phyloP scores from a whole-genome alignment of 1,284 basidiomycete genomes.

The Ustilago nuda region DNA sequence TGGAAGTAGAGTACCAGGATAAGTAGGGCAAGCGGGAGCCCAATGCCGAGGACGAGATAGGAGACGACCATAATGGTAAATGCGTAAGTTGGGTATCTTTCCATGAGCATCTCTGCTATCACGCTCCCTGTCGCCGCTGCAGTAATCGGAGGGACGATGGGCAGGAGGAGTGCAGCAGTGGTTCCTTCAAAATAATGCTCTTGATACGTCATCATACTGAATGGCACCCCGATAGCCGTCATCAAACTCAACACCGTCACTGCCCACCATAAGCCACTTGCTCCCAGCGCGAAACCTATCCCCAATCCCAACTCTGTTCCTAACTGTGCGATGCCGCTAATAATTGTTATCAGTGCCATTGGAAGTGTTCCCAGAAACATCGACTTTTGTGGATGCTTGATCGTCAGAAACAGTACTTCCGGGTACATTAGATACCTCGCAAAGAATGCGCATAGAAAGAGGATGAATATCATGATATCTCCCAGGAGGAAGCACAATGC shows the following conservation, averaged over 20 bases:
- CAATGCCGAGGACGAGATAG: conserved; percentile 60
- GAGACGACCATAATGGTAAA: conserved; percentile 55
- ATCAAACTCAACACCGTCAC: conserved; percentile 37
- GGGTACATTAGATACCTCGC: conserved; percentile 58
- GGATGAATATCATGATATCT: conserved; percentile 51
- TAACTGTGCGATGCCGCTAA: conserved; percentile 51
- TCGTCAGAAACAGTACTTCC: conserved; percentile 56
- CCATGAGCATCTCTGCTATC: conserved; percentile 50
- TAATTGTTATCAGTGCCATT: conserved; percentile 61
- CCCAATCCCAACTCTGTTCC: conserved; percentile 56
- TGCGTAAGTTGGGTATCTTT: conserved; percentile 49
- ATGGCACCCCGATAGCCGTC: conserved; percentile 54
- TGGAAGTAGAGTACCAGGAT: conserved; percentile 63
- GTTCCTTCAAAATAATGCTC: conserved; percentile 58
- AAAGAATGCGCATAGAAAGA: conserved; percentile 50
- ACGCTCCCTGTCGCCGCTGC: conserved; percentile 53
- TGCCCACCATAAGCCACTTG: conserved; percentile 54
- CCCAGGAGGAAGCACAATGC: conserved; percentile 42
- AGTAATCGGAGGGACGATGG: conserved; percentile 61
- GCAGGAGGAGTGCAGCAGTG: conserved; percentile 57
- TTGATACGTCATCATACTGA: conserved; percentile 61
- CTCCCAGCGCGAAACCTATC: conserved; percentile 36
- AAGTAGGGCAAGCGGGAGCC: conserved; percentile 53
- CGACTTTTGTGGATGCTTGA: conserved; percentile 61
- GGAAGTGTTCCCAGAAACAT: conserved; percentile 58